Evolutionary conservation across 257 asterid species (phyloP).

Genomic region (Agastache rugosa): DNA sequence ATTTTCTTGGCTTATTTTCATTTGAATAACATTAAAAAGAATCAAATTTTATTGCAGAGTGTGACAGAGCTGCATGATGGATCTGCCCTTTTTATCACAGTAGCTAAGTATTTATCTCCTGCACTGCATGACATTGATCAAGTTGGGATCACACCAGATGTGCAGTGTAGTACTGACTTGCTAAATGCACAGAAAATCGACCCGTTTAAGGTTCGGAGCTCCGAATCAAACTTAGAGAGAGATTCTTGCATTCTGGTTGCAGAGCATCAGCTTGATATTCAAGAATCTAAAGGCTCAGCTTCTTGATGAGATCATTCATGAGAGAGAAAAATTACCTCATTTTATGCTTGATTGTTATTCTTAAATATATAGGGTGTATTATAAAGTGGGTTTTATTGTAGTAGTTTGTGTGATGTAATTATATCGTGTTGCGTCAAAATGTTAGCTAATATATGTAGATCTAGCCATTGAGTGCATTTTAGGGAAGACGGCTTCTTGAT

Average conservation of each 20-base stretch:
- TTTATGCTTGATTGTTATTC: constrained; percentile 7
- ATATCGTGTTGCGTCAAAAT: constrained; percentile 3
- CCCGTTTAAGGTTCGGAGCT: constrained; percentile 43
- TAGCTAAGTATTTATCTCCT: constrained; percentile 89
- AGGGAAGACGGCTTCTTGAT: background rate
- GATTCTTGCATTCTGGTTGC: constrained; percentile 91
- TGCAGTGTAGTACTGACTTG: constrained; percentile 72
- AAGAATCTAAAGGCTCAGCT: constrained; percentile 66
- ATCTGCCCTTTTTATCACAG: constrained; percentile 89
- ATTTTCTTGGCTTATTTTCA: constrained; percentile 7
- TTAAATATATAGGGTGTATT: background rate
- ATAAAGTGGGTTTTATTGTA: background rate
- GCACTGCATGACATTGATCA: constrained; percentile 94
- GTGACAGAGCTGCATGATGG: constrained; percentile 91
- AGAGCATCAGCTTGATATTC: constrained; percentile 83
- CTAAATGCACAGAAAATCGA: constrained; percentile 60
- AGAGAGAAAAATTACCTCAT: background rate
- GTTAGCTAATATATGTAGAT: background rate
- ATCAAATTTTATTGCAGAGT: constrained; percentile 55
- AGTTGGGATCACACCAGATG: constrained; percentile 87
- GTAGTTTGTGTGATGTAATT: constrained; percentile 26
- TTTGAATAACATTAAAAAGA: background rate
- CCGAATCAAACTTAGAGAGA: constrained; percentile 60
- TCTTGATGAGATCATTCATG: constrained; percentile 46
- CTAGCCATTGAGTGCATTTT: background rate